Evolutionary conservation across 371 early-diverging fungal genomes (phyloP), one percentile per base, ranked within the genome.

Genomic region (Mucor lusitanicus): DNA sequence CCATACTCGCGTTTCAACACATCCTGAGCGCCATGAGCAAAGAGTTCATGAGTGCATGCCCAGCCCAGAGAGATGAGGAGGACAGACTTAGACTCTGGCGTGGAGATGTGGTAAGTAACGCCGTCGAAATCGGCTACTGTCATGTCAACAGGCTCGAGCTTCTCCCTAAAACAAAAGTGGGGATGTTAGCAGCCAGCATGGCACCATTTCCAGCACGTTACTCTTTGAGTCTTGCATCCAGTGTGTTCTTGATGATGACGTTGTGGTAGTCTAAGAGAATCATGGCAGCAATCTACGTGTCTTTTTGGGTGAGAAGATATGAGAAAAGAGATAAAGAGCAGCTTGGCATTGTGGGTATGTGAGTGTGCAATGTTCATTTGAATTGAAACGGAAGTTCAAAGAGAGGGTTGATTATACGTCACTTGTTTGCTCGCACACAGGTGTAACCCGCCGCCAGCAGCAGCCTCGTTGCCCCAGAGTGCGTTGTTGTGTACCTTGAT

Each of bases 41-140:
- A 77, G 23, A 96, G 87, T 71, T 99, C 92, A 35, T 77, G 68
- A 76, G 79, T 94, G 82, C 97, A 96, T 60, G 79, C 78, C 92
- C 96, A 92, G 46, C 80, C 79, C 64, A 97, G 89, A 3, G 97
- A 96, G 57, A 99, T 79, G 32, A 73, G 76, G 40, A 94, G 73
- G 68, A 92, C 73, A 30, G 80, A 76, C 71, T 92, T 95, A 58
- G 85, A 75, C 64, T 89, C 92, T 15, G 91, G 86, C 8, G 95
- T 95, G 27, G 91, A 79, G 64, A 97, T 72, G 67, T 87, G 88
- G 82, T 96, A 99, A 11, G 87, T 80, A 37, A 97, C 97, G 53
- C 96, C 95, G 81, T 99, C 99, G 82, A 97, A 97, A 80, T 99
- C 99, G 44, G 95, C 95, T 55, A 96, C 83, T 46, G 87, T 90